Conservation (phyloP, 495 filamentous ascomycete genomes). For the Amorphotheca resinae region DNA sequence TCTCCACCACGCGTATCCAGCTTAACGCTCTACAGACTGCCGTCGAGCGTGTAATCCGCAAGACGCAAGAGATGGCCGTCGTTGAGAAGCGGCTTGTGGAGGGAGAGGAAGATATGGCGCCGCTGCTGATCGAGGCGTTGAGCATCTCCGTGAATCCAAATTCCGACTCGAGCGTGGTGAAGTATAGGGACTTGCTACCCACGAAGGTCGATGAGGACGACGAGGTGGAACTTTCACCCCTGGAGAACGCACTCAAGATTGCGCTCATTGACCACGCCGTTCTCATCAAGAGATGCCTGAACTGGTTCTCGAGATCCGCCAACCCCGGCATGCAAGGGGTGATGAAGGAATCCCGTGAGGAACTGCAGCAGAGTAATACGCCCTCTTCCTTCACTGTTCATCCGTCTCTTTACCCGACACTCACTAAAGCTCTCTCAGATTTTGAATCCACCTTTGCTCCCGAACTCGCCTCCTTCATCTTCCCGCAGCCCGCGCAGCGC, state of each 20-base stretch:
- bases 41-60: slow-evolving; percentile 80
- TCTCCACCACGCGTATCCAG: slow-evolving; percentile 31
- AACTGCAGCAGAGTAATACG: slow-evolving; percentile 30
- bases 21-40: slow-evolving; percentile 48
- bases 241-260: slow-evolving; percentile 75
- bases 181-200: slow-evolving; percentile 63
- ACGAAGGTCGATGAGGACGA: slow-evolving; percentile 14
- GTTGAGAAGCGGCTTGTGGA: slow-evolving; percentile 65
- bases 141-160: slow-evolving; percentile 55
- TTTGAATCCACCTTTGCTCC: slow-evolving; percentile 50
- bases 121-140: slow-evolving; percentile 58
- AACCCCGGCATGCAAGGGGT: background rate
- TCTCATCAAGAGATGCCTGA: slow-evolving; percentile 70
- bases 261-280: slow-evolving; percentile 84
- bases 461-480: slow-evolving; percentile 45
- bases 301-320: slow-evolving; percentile 44
- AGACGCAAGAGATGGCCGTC: slow-evolving; percentile 69
- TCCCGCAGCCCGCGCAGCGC: slow-evolving; percentile 11
- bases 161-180: slow-evolving; percentile 56
- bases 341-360: slow-evolving; percentile 21
- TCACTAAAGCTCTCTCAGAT: slow-evolving; percentile 24
- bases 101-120: slow-evolving; percentile 51
- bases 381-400: slow-evolving; percentile 15
- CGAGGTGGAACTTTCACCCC: slow-evolving; percentile 41
- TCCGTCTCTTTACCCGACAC: background rate